Evolutionary conservation across 192 early-diverging fungal genomes (phyloP).

Genomic region (Coemansia sp.): DNA sequence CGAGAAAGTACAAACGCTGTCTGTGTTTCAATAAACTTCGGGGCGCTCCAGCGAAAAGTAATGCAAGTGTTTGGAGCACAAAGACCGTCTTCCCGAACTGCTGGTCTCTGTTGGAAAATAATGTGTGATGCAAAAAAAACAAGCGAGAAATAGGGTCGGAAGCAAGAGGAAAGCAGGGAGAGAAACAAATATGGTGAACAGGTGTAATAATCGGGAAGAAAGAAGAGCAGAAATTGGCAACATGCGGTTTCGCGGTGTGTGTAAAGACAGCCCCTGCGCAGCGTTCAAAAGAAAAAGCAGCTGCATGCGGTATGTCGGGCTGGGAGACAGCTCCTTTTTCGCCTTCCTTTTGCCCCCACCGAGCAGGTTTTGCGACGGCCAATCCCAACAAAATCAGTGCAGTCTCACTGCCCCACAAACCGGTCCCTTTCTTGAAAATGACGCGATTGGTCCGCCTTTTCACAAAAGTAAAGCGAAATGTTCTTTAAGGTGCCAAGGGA

Average conservation of each 20-base stretch:
- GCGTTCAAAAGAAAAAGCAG: no score
- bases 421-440: not conserved
- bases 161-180: not conserved
- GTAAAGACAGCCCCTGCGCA: not conserved
- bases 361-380: not conserved
- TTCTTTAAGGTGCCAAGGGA: not conserved
- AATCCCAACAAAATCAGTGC: not conserved
- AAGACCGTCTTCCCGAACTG: not conserved
- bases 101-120: not conserved
- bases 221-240: conserved; percentile 10
- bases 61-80: not conserved
- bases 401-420: not conserved
- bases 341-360: conserved; percentile 1
- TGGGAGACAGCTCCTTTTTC: not conserved
- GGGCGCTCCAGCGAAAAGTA: no score
- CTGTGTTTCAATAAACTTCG: no score
- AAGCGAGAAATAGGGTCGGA: not conserved
- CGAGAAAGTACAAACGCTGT: no score
- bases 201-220: conserved; percentile 2
- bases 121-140: not conserved
- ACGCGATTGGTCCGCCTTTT: not conserved
- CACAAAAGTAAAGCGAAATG: not conserved
- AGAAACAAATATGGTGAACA: conserved; percentile 1
- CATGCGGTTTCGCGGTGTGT: not conserved
- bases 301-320: conserved; percentile 6